Percentiles rank a stretch among this genome's conserved stretches.
These are phyloP conservation scores for Tylopilus sp. DNA, from an alignment of 768 basidiomycete species.

Conservation along the genomic window DNA sequence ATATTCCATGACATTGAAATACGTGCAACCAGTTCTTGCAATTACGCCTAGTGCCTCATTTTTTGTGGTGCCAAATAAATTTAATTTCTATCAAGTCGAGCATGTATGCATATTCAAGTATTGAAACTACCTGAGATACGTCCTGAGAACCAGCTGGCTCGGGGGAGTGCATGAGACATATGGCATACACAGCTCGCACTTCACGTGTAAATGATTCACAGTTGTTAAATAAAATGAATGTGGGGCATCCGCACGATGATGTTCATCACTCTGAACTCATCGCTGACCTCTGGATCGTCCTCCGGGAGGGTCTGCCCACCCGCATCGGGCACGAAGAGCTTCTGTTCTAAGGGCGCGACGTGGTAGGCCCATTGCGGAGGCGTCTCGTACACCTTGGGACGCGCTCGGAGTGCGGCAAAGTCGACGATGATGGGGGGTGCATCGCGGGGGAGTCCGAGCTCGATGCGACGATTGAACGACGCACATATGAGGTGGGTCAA, in stretches of 20 bases:
- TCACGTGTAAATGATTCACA: no score
- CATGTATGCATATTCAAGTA: no score
- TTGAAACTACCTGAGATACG: no score
- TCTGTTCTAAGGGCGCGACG: not conserved
- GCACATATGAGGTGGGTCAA: constrained; percentile 9
- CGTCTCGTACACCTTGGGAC: constrained; percentile 8
- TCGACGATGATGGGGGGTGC: constrained; percentile 9
- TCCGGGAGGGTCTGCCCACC: not conserved
- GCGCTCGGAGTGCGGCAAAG: constrained; percentile 8
- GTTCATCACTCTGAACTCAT: constrained; percentile 8
- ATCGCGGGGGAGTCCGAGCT: constrained; percentile 5
- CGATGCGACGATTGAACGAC: constrained; percentile 11
- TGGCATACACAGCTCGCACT: no score
- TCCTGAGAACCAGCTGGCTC: no score
- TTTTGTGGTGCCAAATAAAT: no score
- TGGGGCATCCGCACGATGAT: constrained; percentile 11
- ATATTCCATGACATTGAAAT: no score
- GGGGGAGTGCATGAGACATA: no score
- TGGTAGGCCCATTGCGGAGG: not conserved
- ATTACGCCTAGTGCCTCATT: no score
- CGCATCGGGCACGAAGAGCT: constrained; percentile 4
- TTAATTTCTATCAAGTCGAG: no score
- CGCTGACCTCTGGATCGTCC: constrained; percentile 6
- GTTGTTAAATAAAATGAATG: constrained; percentile 6
- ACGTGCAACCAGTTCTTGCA: no score